Base-by-base conservation (phyloP, 805 yeast species). In the Tetrapisispora iriomotensis region DNA sequence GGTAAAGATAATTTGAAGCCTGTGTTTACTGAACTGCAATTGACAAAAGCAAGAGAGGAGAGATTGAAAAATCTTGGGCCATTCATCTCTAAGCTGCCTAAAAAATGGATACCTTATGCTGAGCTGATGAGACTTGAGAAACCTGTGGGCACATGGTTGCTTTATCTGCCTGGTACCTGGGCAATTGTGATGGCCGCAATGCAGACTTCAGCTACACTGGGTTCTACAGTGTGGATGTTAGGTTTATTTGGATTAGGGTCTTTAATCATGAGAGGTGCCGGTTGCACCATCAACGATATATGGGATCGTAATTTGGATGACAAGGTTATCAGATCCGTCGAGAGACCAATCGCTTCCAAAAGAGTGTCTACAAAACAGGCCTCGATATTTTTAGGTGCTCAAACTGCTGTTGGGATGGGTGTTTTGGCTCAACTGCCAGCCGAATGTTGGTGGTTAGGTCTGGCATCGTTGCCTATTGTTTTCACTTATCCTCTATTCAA, bases 231-330 rank as follows among this genome's bases (percentile, higher is more conserved):
- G 0, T 72, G 71, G 53, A 84, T 79, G 53, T 56, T 85, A 25
- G 70, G 75, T 0, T 64, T 87, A 12, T 92, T 87, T 56, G 78
- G 90, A 4, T 67, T 81, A 4, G 99, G 99, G 12, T 74, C 96
- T 0, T 53, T 88, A 29, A 70, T 90, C 14, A 92, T 94, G 95
- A 74, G 99, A 60, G 96, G 97, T 21, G 96, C 96, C 1, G 99
- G 98, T 0, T 92, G 99, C 59, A 88, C 95, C 0, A 79, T 92
- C 40, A 92, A 92, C 58, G 99, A 92, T 61, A 67, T 90, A 33
- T 67, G 80, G 56, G 99, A 92, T 57, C 67, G 86, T 38, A 70
- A 90, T 43, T 67, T 88, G 36, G 99, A 92, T 54, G 70, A 72
- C 46, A 74, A 86, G 59, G 98, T 92, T 3, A 81, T 82, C 8